These are phyloP conservation scores for Gossypium armourianum DNA, from an alignment of 441 rosid genomes.

Conservation along the genomic window DNA sequence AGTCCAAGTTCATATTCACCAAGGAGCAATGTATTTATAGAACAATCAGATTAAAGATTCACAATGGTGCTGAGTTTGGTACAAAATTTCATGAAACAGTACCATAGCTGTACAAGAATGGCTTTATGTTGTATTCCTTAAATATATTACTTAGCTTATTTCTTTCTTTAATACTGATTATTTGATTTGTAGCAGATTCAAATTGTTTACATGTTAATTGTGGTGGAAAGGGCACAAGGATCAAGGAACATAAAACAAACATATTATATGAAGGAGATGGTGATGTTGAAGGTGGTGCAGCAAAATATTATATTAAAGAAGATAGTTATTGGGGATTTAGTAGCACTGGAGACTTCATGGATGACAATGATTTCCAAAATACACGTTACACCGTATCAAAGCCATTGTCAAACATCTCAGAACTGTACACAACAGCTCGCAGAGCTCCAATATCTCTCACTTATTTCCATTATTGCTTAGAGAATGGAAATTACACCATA, in stretches of 20 bases:
- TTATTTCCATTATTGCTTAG: constrained; percentile 50
- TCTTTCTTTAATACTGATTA: not conserved
- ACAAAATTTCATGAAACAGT: not conserved
- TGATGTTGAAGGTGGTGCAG: constrained; percentile 44
- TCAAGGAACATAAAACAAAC: constrained; percentile 27
- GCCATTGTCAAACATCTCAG: constrained; percentile 24
- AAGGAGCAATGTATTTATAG: not conserved
- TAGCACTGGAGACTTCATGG: constrained; percentile 73
- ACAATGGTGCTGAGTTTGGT: not conserved
- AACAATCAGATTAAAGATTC: not conserved
- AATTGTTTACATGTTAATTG: constrained; percentile 53
- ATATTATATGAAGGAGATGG: constrained; percentile 50
- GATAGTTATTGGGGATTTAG: constrained; percentile 57
- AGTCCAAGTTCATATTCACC: not conserved
- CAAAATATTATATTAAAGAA: constrained; percentile 32
- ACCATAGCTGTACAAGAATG: not conserved
- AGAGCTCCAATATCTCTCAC: constrained; percentile 49
- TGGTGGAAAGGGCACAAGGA: constrained; percentile 39
- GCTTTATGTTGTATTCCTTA: not conserved
- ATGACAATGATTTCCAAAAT: constrained; percentile 56
- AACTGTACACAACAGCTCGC: constrained; percentile 40
- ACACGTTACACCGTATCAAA: constrained; percentile 31
- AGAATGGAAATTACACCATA: constrained; percentile 44
- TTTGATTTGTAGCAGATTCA: constrained; percentile 29
- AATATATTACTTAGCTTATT: not conserved